These are phyloP conservation scores for Beta vulgaris DNA, from an alignment of 148 eudicot species.

Conservation along the genomic window DNA sequence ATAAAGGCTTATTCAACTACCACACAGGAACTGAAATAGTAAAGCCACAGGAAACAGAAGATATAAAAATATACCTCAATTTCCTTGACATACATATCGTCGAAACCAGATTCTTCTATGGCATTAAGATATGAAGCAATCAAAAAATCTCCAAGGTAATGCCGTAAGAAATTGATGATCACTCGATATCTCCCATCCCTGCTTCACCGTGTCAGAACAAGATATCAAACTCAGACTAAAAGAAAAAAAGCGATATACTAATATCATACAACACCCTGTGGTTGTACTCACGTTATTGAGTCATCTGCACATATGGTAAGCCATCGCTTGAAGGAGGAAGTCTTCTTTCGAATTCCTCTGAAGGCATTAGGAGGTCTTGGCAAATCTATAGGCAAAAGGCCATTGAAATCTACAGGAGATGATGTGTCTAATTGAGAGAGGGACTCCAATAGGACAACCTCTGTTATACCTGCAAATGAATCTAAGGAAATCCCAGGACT, in stretches of 20 bases:
- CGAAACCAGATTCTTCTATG: conserved; percentile 75
- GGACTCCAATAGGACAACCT: conserved; percentile 48
- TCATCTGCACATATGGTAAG: conserved; percentile 84
- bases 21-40: background rate
- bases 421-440: conserved; percentile 50
- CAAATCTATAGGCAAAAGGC: conserved; percentile 54
- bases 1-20: background rate
- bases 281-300: conserved; percentile 51
- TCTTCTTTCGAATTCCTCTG: conserved; percentile 73
- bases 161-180: conserved; percentile 63
- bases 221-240: background rate
- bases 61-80: conserved; percentile 61
- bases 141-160: conserved; percentile 85
- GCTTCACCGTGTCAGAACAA: conserved; percentile 18
- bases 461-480: conserved; percentile 61
- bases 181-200: conserved; percentile 76
- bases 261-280: conserved; percentile 4
- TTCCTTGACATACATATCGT: conserved; percentile 69
- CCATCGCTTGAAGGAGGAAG: conserved; percentile 83
- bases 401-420: conserved; percentile 39
- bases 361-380: conserved; percentile 77
- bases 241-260: background rate
- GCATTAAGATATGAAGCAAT: conserved; percentile 81
- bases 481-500: conserved; percentile 39
- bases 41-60: background rate